These are phyloP conservation scores for Colletotrichum sublineola DNA, from an alignment of 2,329 filamentous ascomycete species.

Conservation along the genomic window DNA sequence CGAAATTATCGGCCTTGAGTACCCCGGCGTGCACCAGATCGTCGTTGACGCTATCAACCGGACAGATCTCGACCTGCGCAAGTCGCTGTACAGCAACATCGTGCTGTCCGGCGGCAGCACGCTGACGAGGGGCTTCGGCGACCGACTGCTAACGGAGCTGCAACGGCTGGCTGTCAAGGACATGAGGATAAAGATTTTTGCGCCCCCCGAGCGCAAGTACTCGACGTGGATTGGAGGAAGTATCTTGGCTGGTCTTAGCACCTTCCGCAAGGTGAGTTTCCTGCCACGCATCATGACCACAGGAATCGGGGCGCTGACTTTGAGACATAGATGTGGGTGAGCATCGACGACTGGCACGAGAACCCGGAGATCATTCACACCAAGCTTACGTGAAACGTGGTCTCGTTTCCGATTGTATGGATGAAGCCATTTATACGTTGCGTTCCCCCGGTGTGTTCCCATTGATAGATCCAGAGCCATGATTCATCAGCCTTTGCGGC, in stretches of 20 bases:
- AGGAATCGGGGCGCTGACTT: slow-evolving; percentile 2
- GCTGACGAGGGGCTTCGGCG: slow-evolving; percentile 95
- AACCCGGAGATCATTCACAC: slow-evolving; percentile 99
- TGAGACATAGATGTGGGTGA: slow-evolving; percentile 91
- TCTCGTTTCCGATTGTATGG: slow-evolving; percentile 18
- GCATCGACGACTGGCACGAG: slow-evolving; percentile 99
- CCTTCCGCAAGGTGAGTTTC: slow-evolving; percentile 87
- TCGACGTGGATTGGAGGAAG: slow-evolving; percentile 99
- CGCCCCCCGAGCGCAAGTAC: slow-evolving; percentile 96
- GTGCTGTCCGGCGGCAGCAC: slow-evolving; percentile 97
- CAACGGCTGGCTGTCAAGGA: slow-evolving; percentile 96
- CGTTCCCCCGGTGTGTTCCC: slow-evolving; percentile 1
- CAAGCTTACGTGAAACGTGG: slow-evolving; percentile 81
- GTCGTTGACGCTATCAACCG: slow-evolving; percentile 96
- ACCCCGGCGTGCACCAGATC: slow-evolving; percentile 97
- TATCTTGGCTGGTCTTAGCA: slow-evolving; percentile 95
- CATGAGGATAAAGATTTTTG: slow-evolving; percentile 99
- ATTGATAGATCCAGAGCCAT: slow-evolving; percentile 18
- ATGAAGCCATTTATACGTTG: slow-evolving; percentile 8
- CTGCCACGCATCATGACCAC: neutral
- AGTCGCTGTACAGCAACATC: slow-evolving; percentile 95
- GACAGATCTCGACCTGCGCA: slow-evolving; percentile 95
- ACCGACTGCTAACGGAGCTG: slow-evolving; percentile 90
- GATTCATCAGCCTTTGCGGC: neutral
- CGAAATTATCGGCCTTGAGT: slow-evolving; percentile 96